Conservation (phyloP, 305 asterid species). For the Solanum hybrid region DNA sequence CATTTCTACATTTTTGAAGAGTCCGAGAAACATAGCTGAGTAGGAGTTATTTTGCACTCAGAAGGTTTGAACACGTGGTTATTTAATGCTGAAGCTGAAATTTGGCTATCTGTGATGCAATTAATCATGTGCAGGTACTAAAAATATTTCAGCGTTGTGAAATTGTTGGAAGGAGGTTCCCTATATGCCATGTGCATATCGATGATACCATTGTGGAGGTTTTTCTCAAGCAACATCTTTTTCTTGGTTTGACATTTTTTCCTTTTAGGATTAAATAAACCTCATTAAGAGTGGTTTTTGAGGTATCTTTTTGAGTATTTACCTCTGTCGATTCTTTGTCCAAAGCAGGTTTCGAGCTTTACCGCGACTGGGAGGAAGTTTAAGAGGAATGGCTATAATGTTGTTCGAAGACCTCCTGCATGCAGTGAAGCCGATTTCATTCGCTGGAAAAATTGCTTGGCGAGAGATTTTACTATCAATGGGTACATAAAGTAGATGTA, state of each 20-base stretch:
- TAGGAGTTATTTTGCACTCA: background rate
- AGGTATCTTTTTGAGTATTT: background rate
- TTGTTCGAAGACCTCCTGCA: constrained; percentile 12
- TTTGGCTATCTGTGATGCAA: background rate
- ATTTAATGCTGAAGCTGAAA: background rate
- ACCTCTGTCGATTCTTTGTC: background rate
- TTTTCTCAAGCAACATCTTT: background rate
- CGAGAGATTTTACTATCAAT: constrained; percentile 23
- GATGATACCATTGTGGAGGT: constrained; percentile 12
- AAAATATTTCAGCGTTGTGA: constrained; percentile 4
- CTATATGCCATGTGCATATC: constrained; percentile 14
- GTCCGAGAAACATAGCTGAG: background rate
- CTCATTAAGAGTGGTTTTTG: background rate
- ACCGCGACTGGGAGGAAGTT: constrained; percentile 16
- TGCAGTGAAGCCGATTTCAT: constrained; percentile 17
- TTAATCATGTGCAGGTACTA: constrained; percentile 6
- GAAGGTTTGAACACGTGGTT: background rate
- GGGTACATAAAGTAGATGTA: constrained; percentile 11
- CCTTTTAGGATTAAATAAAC: background rate
- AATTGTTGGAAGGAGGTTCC: constrained; percentile 15
- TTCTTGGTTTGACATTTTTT: background rate
- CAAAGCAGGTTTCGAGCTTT: constrained; percentile 22
- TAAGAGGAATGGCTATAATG: constrained; percentile 6
- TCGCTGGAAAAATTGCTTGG: constrained; percentile 25
- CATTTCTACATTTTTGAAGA: background rate